Evolutionary conservation across 2,329 filamentous ascomycete species (phyloP), one percentile per base, ranked within the genome.

Genomic region (Alternaria incomplexa): DNA sequence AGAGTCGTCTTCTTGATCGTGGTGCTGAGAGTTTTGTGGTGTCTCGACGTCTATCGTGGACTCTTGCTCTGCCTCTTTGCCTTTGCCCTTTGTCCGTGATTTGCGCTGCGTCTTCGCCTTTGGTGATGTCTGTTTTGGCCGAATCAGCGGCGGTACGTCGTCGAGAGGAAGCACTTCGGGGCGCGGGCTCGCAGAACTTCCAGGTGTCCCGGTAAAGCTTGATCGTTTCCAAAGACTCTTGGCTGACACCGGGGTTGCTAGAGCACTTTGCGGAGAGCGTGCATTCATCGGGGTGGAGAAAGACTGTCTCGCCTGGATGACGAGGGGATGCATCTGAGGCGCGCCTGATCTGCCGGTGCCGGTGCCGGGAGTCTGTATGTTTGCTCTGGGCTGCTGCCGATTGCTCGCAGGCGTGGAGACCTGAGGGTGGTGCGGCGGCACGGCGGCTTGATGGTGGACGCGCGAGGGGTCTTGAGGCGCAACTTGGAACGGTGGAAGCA

Each of bases 401-500:
- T 65, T 67, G 54, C 62, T 68, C 3, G 66, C 62, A 30, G 76
- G 77, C 17, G 78, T 79, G 7, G 76, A 76, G 3, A 72, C 64
- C 20, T 73, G 72, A 15, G 73, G 65, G 51, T 76, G 67, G 25
- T 75, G 74, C 45, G 71, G 69, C 15, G 66, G 63, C 45, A 70
- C 65, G 10, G 65, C 30, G 12, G 75, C 64, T 45, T 77, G 78
- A 22, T 79, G 79, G 58, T 79, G 77, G 11, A 76, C 73, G 63
- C 74, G 75, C 51, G 73, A 80, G 6, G 80, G 81, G 52, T 82
- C 81, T 63, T 84, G 82, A 9, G 80, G 78, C n/a, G 77, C 74
- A 12, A 84, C 80, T 58, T 83, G 81, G 67, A 84, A 85, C 5
- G 83, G 82, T 50, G 82, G 82, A 36, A 84, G 75, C 79, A 84